These are phyloP conservation scores for Trichophyton verrucosum DNA, from an alignment of 2,329 filamentous ascomycete genomes.

Conservation along the genomic window DNA sequence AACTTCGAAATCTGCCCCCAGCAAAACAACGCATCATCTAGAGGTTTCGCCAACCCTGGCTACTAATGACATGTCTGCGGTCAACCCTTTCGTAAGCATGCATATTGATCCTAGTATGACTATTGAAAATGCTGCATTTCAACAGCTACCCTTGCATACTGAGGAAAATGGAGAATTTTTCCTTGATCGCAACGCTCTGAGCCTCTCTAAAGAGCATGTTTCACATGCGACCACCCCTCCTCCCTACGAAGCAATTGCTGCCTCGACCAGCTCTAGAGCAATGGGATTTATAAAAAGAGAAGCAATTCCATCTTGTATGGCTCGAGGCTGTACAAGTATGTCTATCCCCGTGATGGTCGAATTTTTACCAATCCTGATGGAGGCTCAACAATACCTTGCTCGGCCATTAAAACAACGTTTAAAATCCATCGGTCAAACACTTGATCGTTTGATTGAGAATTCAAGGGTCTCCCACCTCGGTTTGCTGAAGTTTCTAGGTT, in stretches of 20 bases:
- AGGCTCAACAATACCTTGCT: conserved; percentile 21
- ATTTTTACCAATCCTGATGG: conserved; percentile 31
- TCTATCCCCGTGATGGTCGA: conserved; percentile 32
- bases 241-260: conserved; percentile 32
- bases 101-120: conserved; percentile 1
- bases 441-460: conserved; percentile 32
- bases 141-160: not conserved
- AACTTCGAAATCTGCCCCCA: conserved; percentile 4
- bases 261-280: conserved; percentile 31
- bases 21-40: not conserved
- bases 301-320: conserved; percentile 23
- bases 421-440: conserved; percentile 26
- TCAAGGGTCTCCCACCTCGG: conserved; percentile 31
- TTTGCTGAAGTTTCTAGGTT: conserved; percentile 36
- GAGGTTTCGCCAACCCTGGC: not conserved
- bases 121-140: not conserved
- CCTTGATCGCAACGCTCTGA: conserved; percentile 29
- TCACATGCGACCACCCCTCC: conserved; percentile 31
- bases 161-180: conserved; percentile 20
- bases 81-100: conserved; percentile 13
- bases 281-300: conserved; percentile 30
- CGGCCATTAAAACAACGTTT: conserved; percentile 22
- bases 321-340: conserved; percentile 21
- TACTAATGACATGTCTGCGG: not conserved
- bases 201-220: conserved; percentile 24